Evolutionary conservation across 225 moss, liverwort and hornwort species (phyloP), one percentile per base, ranked within the genome.

Genomic region (Polytrichum commune): DNA sequence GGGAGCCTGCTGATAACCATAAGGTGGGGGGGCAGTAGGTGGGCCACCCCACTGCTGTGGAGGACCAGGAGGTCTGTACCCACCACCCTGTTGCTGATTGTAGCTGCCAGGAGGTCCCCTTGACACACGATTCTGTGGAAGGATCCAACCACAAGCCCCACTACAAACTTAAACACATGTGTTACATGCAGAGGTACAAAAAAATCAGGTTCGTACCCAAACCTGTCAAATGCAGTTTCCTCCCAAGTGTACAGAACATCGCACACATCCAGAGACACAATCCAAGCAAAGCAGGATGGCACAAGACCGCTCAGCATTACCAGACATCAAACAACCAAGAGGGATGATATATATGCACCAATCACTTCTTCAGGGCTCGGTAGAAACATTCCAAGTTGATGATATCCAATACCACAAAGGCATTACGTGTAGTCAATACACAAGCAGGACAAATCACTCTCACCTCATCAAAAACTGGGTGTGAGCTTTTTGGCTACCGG

Each of bases 41-140:
- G 93, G 98, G 29, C 92, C 95, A 69, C 95, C 98, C 98, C 98
- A 98, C 62, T 90, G 92, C 83, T 93, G 98, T 60, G 95, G 93
- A 71, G 82, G 82, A 29, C 93, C 93, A 20, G 94, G 90, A 24
- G 91, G 93, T 54, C 95, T 88, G 61, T 85, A 91, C 53, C 93
- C 95, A 67, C 90, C 90, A 74, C 86, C 86, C 46, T 87, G 83
- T 74, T 95, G 98, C 71, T 92, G 91, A 32, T 85, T 92, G 84
- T 90, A 98, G 38, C 91, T 84, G 80, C 95, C 91, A 69, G 75
- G 61, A 71, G 91, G 92, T 6, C 97, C 94, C 75, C 98, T 92
- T 29, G 95, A 64, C 20, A 84, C 89, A 64, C 98, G 98, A 71
- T 98, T 98, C 98, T 98, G 95, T 69, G 74, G 67, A 89, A 62